Evolutionary conservation across 768 basidiomycete genomes (phyloP), one percentile per base, ranked within the genome.

Genomic region (Lactifluus piperatus): DNA sequence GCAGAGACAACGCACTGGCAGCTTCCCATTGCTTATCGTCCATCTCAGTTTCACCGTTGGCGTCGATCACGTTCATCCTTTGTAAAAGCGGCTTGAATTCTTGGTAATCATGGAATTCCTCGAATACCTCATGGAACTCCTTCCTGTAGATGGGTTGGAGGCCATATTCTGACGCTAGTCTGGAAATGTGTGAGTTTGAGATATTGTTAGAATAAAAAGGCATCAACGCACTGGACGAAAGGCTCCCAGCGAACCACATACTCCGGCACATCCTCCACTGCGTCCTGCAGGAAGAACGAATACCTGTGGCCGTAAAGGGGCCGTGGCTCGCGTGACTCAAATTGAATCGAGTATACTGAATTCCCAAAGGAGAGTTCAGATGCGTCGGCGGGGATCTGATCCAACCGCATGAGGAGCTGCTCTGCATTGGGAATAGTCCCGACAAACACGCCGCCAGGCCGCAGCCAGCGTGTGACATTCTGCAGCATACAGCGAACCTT

Each of bases 11-110:
- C 93, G 73, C 72, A 97, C 97, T 97, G n/a, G 93, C 94, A 62
- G 95, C 95, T 68, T 97, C 94, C 91, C 95, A 97, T 72, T 98
- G 94, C 65, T 90, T 87, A 64, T 89, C 88, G 64, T 94, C 84
- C 91, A 98, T 97, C 54, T 89, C 75, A 67, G 91, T 94, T 73
- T 88, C 88, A 2, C 94, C 93, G 43, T 86, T 79, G 18, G 76
- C 73, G 68, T 97, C 87, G 44, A 97, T 82, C 29, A 99, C 97
- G 62, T 85, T 88, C 97, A 99, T 99, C 65, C 83, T 80, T 58
- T 86, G 76, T 73, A 98, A 77, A 18, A 98, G 76, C n/a, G 83
- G 80, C 20, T 82, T 82, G 68, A 91, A 97, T 65, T 97, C 93
- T 3, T 80, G 72, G 63, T 88, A 80, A 26, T 88, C 81, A 58